Base-by-base conservation (phyloP, 2,329 filamentous ascomycete genomes). In the Xylaria sp. region DNA sequence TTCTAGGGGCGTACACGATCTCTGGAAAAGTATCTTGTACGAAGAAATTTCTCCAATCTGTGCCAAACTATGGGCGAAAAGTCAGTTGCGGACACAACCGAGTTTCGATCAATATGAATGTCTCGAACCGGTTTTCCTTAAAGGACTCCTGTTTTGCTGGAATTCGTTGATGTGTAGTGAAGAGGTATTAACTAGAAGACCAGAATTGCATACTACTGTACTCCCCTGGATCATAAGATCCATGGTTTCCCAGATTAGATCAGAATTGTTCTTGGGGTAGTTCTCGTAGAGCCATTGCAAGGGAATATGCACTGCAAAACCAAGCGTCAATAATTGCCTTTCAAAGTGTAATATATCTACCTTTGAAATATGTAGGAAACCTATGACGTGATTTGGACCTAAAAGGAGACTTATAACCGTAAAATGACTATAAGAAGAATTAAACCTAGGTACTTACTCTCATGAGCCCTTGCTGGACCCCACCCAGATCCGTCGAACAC, bases 171-270 rank as follows among this genome's bases (percentile, higher is more conserved):
- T 23, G 2, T 40, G 6, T 29, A 18, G 27, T 18, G 32, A 1
- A 32, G 16, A 3, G 9, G n/a, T 53, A 18, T 57, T 10, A n/a
- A 48, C 29, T 40, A 1, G 40, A 44, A 42, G 13, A 50, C n/a
- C 13, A n/a, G 8, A 21, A 18, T 82, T 79, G 13, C 81, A 77
- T 75, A 60, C 83, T 81, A 60, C 78, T 79, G 32, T 67, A 40
- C 58, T 72, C 12, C 75, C 85, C 76, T 73, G 84, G 81, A n/a
- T 88, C 87, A 82, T 81, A 66, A 82, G 75, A 27, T 82, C 76
- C 79, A 82, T 82, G 0, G 78, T 81, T 48, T 82, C 78, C 80
- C 78, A 82, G 21, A 83, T 77, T 8, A 80, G 48, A 18, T 74
- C 57, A 0, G 79, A 75, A 12, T 81, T 78, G 6, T 80, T 79